phyloP scores from a whole-genome alignment of 768 basidiomycete genomes.

The Naganishia kalamii region DNA sequence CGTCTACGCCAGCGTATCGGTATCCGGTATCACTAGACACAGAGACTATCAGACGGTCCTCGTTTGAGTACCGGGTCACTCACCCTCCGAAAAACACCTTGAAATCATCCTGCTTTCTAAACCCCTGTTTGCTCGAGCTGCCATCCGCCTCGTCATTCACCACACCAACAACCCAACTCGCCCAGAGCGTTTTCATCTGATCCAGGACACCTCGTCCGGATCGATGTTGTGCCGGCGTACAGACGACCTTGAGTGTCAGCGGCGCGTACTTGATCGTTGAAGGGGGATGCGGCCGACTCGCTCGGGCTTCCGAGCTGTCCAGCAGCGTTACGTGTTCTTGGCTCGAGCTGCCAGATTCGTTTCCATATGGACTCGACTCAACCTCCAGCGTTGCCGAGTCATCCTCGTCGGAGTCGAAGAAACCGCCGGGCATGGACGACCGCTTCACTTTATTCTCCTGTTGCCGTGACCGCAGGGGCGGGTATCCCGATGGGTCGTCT shows the following conservation, averaged over 20 bases:
- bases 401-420: not conserved
- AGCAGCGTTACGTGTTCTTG: not conserved
- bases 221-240: slow-evolving; percentile 45
- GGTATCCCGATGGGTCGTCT: slow-evolving; percentile 4
- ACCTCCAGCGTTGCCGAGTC: not conserved
- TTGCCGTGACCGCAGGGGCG: not conserved
- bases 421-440: not conserved
- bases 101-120: slow-evolving; percentile 28
- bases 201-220: slow-evolving; percentile 41
- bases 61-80: not conserved
- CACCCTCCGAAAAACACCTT: slow-evolving; percentile 44
- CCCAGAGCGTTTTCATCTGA: slow-evolving; percentile 46
- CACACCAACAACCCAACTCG: slow-evolving; percentile 42
- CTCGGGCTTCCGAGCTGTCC: not conserved
- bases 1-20: slow-evolving; percentile 40
- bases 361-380: not conserved
- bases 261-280: not conserved
- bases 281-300: not conserved
- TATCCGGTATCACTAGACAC: slow-evolving; percentile 45
- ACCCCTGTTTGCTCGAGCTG: not conserved
- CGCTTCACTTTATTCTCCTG: not conserved
- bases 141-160: slow-evolving; percentile 6
- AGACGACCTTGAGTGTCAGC: slow-evolving; percentile 39
- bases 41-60: not conserved
- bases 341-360: not conserved